Evolutionary conservation across 768 basidiomycete genomes (phyloP).

Genomic region (Kwoniella sp.): DNA sequence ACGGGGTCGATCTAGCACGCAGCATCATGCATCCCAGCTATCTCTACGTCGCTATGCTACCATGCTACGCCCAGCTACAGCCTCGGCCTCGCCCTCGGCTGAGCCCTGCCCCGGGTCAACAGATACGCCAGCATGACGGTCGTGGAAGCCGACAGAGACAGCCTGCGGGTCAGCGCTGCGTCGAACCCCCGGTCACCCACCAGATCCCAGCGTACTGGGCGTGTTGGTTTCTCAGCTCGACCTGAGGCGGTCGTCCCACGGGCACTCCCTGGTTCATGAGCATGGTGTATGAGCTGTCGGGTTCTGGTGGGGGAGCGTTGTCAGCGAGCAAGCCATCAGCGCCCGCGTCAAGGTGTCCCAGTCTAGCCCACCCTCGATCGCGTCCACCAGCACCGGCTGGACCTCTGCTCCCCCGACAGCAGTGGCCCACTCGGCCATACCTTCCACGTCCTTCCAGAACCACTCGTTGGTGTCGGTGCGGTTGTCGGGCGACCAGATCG

Average conservation of each 20-base stretch:
- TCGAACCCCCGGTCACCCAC: conserved; percentile 53
- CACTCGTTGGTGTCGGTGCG: conserved; percentile 71
- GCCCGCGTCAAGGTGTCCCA: background rate
- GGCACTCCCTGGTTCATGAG: conserved; percentile 65
- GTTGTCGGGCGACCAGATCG: conserved; percentile 88
- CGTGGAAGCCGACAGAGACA: conserved; percentile 79
- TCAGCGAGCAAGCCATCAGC: background rate
- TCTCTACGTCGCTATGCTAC: too few relatives aligned
- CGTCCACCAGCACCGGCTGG: conserved; percentile 84
- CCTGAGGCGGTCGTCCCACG: conserved; percentile 71
- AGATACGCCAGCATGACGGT: conserved; percentile 59
- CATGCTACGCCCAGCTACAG: background rate
- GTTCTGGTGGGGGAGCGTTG: conserved; percentile 57
- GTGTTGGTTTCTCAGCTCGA: conserved; percentile 90
- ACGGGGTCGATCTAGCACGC: too few relatives aligned
- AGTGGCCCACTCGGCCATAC: conserved; percentile 73
- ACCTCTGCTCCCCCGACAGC: conserved; percentile 74
- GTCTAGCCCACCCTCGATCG: conserved; percentile 74
- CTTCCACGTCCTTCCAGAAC: conserved; percentile 84
- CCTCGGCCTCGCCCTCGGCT: conserved; percentile 5
- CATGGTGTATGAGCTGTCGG: conserved; percentile 51
- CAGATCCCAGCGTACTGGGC: conserved; percentile 92
- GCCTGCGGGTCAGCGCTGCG: conserved; percentile 57
- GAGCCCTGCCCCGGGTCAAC: conserved; percentile 23
- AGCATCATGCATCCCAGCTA: too few relatives aligned